A percentile compares a stretch with the other conserved stretches of the same genome.
Conservation (phyloP, 257 asterid genomes). For the Hygrophila difformis region DNA sequence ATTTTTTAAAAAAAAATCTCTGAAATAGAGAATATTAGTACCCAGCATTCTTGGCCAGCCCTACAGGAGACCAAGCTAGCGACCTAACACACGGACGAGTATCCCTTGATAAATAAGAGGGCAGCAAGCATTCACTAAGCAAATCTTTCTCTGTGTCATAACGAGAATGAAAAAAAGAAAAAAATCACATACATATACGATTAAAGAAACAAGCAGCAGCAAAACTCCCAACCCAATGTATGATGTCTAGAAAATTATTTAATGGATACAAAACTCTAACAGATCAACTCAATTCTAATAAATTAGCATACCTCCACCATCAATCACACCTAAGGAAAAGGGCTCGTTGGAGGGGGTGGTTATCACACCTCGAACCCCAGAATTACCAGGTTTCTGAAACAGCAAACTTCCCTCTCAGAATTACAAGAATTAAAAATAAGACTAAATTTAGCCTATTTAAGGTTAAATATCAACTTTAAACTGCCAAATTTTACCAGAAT, state of each 20-base stretch:
- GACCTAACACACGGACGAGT: constrained; percentile 68
- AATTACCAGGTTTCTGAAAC: constrained; percentile 31
- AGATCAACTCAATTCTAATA: too few species aligned
- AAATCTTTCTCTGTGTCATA: constrained; percentile 32
- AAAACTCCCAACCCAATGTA: not conserved
- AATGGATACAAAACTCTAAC: not conserved
- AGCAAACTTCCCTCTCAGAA: not conserved
- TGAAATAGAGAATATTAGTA: constrained; percentile 19
- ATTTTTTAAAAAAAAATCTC: not conserved
- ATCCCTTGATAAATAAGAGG: constrained; percentile 52
- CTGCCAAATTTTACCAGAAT: constrained; percentile 43
- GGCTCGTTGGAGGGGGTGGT: constrained; percentile 50
- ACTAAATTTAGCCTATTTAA: not conserved
- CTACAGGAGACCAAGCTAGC: constrained; percentile 90
- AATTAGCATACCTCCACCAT: constrained; percentile 55
- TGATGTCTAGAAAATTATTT: not conserved
- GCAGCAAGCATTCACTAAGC: constrained; percentile 63
- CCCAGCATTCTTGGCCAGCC: constrained; percentile 81
- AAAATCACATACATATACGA: constrained; percentile 1
- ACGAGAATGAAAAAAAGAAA: not conserved
- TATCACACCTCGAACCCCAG: constrained; percentile 72
- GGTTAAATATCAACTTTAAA: not conserved
- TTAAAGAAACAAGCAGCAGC: not conserved
- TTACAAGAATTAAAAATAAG: not conserved
- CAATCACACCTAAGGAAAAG: constrained; percentile 66